Percentiles rank a stretch among this genome's conserved stretches.
Evolutionary conservation across 2,329 filamentous ascomycete genomes (phyloP).

Genomic region (Elsinoe australis): DNA sequence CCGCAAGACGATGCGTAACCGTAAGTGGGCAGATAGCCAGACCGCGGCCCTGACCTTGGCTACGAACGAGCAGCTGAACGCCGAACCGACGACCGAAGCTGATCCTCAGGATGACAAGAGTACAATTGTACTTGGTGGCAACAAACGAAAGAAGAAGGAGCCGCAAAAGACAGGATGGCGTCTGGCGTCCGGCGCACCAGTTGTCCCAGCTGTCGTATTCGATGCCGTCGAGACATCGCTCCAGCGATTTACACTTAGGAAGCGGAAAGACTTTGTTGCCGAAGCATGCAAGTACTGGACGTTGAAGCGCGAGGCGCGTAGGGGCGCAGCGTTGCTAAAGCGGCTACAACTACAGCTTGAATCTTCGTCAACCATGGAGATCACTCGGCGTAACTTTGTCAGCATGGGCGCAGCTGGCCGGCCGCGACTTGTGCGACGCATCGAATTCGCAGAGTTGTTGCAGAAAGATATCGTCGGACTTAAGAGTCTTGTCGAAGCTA

Average conservation of each 20-base stretch:
- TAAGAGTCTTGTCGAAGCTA: slow-evolving; percentile 58
- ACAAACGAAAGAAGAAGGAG: slow-evolving; percentile 49
- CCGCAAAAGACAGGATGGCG: slow-evolving; percentile 72
- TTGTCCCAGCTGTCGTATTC: slow-evolving; percentile 83
- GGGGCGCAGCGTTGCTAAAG: slow-evolving; percentile 86
- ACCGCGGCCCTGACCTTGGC: slow-evolving; percentile 71
- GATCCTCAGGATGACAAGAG: slow-evolving; percentile 39
- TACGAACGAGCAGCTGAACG: slow-evolving; percentile 45
- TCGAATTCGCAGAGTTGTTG: slow-evolving; percentile 76
- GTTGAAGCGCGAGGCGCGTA: slow-evolving; percentile 82
- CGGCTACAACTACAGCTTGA: slow-evolving; percentile 91
- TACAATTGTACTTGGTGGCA: slow-evolving; percentile 49
- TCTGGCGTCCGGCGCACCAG: slow-evolving; percentile 84
- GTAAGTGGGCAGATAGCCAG: slow-evolving; percentile 88
- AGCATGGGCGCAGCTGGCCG: slow-evolving; percentile 83
- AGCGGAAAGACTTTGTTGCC: slow-evolving; percentile 84
- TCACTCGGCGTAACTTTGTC: slow-evolving; percentile 91
- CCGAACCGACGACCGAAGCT: slow-evolving; percentile 40
- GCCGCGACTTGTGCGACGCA: slow-evolving; percentile 67
- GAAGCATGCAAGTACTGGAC: slow-evolving; percentile 98
- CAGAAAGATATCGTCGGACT: slow-evolving; percentile 71
- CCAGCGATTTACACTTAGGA: slow-evolving; percentile 71
- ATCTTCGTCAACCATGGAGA: slow-evolving; percentile 93
- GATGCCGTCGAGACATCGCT: slow-evolving; percentile 79
- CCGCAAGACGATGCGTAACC: slow-evolving; percentile 76